phyloP scores from a whole-genome alignment of 257 asterid species.

The Nyctanthes arbortristis region DNA sequence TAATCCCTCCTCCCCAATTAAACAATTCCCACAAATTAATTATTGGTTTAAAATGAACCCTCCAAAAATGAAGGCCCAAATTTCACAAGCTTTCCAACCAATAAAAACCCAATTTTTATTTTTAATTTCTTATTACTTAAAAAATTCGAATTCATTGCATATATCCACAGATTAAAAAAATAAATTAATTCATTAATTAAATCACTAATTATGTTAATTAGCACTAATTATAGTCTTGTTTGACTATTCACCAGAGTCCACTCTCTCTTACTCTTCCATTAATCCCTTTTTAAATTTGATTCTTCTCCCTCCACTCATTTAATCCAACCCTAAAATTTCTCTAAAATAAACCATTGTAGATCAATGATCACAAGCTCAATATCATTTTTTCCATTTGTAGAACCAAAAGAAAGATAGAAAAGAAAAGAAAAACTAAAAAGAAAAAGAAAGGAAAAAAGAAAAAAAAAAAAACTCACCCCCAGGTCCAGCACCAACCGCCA shows the following conservation, averaged over 20 bases:
- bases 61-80: constrained; percentile 33
- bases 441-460: background rate
- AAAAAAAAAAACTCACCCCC: constrained; percentile 18
- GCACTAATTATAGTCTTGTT: constrained; percentile 24
- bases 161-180: constrained; percentile 31
- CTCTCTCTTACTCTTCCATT: constrained; percentile 32
- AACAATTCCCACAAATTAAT: constrained; percentile 23
- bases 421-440: constrained; percentile 7
- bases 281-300: constrained; percentile 9
- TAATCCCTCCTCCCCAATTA: constrained; percentile 4
- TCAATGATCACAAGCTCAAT: constrained; percentile 37
- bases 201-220: constrained; percentile 27
- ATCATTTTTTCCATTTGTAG: constrained; percentile 13
- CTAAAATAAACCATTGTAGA: constrained; percentile 31
- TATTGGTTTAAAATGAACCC: constrained; percentile 24
- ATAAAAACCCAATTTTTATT: constrained; percentile 17
- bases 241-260: constrained; percentile 42
- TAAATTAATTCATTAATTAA: constrained; percentile 31
- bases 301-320: constrained; percentile 27
- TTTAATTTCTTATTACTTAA: background rate
- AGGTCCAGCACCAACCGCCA: constrained; percentile 37
- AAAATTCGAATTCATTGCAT: constrained; percentile 2
- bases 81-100: constrained; percentile 38
- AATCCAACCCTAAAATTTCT: constrained; percentile 14
- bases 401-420: background rate